These are phyloP conservation scores for Silybum marianum DNA, from an alignment of 129 eudicot species.

Conservation along the genomic window DNA sequence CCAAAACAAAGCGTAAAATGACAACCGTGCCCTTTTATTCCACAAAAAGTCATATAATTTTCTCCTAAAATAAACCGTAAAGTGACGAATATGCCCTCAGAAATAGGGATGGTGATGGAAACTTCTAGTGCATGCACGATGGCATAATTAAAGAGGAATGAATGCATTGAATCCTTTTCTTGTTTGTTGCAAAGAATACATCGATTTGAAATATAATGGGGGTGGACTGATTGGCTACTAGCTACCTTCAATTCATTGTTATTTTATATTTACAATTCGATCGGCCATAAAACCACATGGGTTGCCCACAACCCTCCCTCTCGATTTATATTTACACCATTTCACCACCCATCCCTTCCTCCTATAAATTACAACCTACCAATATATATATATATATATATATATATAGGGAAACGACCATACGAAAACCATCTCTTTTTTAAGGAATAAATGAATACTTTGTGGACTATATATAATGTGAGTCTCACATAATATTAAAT, in stretches of 20 bases:
- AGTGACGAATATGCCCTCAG: background rate
- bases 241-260: background rate
- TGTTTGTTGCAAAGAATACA: constrained; percentile 24
- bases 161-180: constrained; percentile 17
- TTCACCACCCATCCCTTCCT: constrained; percentile 30
- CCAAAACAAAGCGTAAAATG: too few relatives aligned
- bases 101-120: background rate
- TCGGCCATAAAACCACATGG: constrained; percentile 38
- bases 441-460: too few relatives aligned
- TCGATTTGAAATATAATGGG: constrained; percentile 17
- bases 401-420: too few relatives aligned
- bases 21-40: background rate
- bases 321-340: background rate
- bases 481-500: too few relatives aligned
- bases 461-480: too few relatives aligned
- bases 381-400: too few relatives aligned
- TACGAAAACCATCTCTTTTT: too few relatives aligned
- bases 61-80: background rate
- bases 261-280: constrained; percentile 9
- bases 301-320: constrained; percentile 24
- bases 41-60: background rate
- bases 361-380: background rate
- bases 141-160: background rate
- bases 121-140: background rate
- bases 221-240: constrained; percentile 21